Evolutionary conservation across 139 green algal species (phyloP).

Genomic region (Haematococcus lacustris): DNA sequence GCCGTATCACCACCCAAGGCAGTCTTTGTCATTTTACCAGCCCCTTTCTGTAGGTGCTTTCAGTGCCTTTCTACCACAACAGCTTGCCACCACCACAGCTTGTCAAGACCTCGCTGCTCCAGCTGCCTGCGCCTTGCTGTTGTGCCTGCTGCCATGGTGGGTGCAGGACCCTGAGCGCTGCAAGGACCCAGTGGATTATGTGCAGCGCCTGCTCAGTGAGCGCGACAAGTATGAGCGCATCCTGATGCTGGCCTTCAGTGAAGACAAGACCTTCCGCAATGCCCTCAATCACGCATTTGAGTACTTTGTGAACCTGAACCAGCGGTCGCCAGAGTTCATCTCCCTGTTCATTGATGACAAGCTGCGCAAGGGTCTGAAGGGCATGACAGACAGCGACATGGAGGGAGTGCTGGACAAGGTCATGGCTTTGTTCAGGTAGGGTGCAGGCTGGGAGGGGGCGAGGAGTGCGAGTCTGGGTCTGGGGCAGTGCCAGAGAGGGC

Average conservation of each 20-base stretch:
- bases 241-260: constrained; percentile 60
- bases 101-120: too few relatives aligned
- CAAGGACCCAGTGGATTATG: constrained; percentile 79
- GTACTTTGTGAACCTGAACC: constrained; percentile 90
- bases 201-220: constrained; percentile 76
- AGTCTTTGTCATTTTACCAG: too few relatives aligned
- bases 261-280: constrained; percentile 88
- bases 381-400: constrained; percentile 75
- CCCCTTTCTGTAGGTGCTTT: too few relatives aligned
- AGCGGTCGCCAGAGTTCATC: constrained; percentile 87
- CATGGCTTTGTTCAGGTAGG: constrained; percentile 81
- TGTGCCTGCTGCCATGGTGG: too few relatives aligned
- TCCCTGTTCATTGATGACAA: constrained; percentile 96
- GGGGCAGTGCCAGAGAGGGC: neutral
- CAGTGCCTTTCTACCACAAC: too few relatives aligned
- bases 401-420: constrained; percentile 88
- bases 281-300: constrained; percentile 89
- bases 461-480: neutral
- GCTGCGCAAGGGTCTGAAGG: constrained; percentile 70
- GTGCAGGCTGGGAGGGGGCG: neutral
- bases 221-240: constrained; percentile 89
- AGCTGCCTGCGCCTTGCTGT: too few relatives aligned
- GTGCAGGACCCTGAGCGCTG: constrained; percentile 56
- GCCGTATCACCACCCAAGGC: too few relatives aligned
- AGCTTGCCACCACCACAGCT: too few relatives aligned